These are phyloP conservation scores for Prunus fruticosa DNA, from an alignment of 306 rosid genomes.

Conservation along the genomic window DNA sequence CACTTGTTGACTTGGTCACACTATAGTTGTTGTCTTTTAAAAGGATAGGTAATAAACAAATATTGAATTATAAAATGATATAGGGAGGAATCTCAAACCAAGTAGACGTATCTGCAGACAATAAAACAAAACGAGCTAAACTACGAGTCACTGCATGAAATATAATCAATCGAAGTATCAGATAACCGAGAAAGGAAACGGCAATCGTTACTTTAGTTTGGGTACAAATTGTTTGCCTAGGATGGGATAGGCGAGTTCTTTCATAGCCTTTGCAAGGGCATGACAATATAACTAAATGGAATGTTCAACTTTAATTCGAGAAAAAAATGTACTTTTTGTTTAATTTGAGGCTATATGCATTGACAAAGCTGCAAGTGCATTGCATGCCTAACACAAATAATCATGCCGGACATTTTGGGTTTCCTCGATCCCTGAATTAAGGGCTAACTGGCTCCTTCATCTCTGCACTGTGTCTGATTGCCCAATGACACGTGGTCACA, in stretches of 20 bases:
- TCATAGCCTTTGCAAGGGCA: not conserved
- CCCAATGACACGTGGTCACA: not conserved
- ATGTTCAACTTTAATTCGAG: not conserved
- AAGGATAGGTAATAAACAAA: no score
- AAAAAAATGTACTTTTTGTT: not conserved
- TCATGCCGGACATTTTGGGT: constrained; percentile 15
- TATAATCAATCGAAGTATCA: no score
- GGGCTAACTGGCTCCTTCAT: constrained; percentile 2
- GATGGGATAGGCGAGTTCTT: not conserved
- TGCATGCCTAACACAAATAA: not conserved
- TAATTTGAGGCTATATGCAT: not conserved
- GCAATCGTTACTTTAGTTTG: not conserved
- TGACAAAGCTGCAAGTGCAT: constrained; percentile 7
- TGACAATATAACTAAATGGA: not conserved
- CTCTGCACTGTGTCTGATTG: constrained; percentile 10
- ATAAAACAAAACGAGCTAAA: no score
- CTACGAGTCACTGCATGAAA: no score
- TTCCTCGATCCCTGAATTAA: constrained; percentile 11
- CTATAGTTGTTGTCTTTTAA: no score
- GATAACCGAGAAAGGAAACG: no score
- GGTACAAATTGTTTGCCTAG: not conserved
- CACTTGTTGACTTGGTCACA: not conserved
- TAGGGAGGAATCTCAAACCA: no score
- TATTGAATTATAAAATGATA: no score
- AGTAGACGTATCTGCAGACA: rapidly evolving